Percentiles rank a stretch among this genome's conserved stretches.
These are phyloP conservation scores for Misopates orontium DNA, from an alignment of 257 asterid genomes.

Conservation along the genomic window DNA sequence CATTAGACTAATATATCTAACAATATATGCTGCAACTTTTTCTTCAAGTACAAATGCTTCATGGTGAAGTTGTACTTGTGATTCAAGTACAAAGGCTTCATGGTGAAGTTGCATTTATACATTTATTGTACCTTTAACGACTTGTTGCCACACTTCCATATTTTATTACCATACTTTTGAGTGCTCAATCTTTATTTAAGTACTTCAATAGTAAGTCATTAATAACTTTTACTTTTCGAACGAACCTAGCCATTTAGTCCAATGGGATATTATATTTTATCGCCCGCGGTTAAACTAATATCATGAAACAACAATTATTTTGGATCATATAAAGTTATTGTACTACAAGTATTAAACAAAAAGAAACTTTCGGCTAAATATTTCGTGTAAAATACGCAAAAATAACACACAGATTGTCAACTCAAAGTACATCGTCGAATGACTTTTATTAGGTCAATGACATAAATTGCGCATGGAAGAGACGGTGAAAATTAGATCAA, in stretches of 20 bases:
- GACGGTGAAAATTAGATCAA: constrained; percentile 27
- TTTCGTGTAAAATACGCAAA: not conserved
- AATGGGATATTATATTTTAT: constrained; percentile 10
- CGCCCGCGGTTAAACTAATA: constrained; percentile 9
- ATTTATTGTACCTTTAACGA: constrained; percentile 24
- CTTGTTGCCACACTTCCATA: constrained; percentile 24
- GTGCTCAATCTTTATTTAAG: constrained; percentile 28
- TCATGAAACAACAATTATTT: constrained; percentile 27
- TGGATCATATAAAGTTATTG: constrained; percentile 25
- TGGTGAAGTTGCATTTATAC: constrained; percentile 27
- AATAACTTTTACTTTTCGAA: not conserved
- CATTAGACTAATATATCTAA: too few species aligned
- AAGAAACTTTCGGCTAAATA: constrained; percentile 35
- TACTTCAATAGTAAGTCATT: constrained; percentile 33
- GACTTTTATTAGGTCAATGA: constrained; percentile 25
- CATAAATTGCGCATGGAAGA: constrained; percentile 33
- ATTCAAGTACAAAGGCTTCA: constrained; percentile 18
- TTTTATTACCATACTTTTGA: constrained; percentile 32
- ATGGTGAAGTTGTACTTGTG: too few species aligned
- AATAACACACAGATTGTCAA: constrained; percentile 13
- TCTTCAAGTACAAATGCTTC: constrained; percentile 32
- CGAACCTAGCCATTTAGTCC: too few species aligned
- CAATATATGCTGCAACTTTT: constrained; percentile 22
- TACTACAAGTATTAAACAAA: too few species aligned
- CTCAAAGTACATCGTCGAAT: constrained; percentile 18